Percentiles rank a stretch among this genome's conserved stretches.
Conservation (phyloP, 805 yeast species). For the Myxozyma nipponensis region DNA sequence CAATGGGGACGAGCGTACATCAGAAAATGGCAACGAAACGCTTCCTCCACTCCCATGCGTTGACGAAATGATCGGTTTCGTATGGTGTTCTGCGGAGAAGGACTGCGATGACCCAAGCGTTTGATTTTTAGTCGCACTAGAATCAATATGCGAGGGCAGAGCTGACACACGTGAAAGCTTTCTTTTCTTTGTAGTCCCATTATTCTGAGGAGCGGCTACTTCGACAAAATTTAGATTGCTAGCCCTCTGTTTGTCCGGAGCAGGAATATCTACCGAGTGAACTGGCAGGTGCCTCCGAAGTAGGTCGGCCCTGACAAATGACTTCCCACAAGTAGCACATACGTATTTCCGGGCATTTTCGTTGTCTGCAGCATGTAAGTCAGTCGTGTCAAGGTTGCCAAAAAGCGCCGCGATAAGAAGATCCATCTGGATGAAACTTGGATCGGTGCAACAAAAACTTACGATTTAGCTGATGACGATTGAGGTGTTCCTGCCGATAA, state of each 20-base stretch:
- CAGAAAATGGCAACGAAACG: constrained; percentile 3
- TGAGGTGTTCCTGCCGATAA: constrained; percentile 30
- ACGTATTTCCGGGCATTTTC: constrained; percentile 32
- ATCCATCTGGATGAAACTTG: neutral
- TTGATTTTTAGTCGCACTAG: too few relatives aligned
- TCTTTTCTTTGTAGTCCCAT: too few relatives aligned
- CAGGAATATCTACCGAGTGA: too few relatives aligned
- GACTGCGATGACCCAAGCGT: too few relatives aligned
- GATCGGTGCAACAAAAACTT: neutral
- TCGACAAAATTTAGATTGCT: too few relatives aligned
- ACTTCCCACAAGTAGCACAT: constrained; percentile 21
- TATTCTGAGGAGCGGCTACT: too few relatives aligned
- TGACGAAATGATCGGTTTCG: too few relatives aligned
- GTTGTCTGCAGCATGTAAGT: constrained; percentile 25
- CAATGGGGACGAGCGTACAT: constrained; percentile 4
- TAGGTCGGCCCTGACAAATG: constrained; percentile 22
- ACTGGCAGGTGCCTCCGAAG: constrained; percentile 20
- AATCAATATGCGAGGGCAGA: too few relatives aligned
- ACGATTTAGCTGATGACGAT: constrained; percentile 33
- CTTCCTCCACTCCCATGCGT: too few relatives aligned
- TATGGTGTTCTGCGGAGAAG: too few relatives aligned
- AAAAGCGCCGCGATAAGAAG: neutral
- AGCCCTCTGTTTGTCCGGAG: too few relatives aligned
- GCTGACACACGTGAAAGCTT: too few relatives aligned
- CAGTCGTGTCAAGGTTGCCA: constrained; percentile 23